These are phyloP conservation scores for Westerdykella sp. DNA, from an alignment of 2,329 filamentous ascomycete species.

Conservation along the genomic window DNA sequence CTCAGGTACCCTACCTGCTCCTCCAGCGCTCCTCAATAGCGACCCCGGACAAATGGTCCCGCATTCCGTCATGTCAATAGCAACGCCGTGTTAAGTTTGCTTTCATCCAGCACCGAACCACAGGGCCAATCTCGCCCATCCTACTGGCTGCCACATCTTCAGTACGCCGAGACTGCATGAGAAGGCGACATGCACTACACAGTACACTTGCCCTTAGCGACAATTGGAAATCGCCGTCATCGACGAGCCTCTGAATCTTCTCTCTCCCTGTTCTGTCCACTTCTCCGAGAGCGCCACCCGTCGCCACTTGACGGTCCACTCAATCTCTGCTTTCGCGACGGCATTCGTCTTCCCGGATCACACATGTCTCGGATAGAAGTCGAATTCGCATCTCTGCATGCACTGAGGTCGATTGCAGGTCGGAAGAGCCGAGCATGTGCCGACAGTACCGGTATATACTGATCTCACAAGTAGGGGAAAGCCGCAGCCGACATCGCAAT, in stretches of 20 bases:
- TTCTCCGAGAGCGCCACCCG: not conserved
- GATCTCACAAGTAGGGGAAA: no score
- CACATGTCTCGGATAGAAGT: not conserved
- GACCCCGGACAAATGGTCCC: slow-evolving; percentile 20
- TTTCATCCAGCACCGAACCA: slow-evolving; percentile 15
- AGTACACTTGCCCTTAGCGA: slow-evolving; percentile 8
- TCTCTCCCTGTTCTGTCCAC: no score
- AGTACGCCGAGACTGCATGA: slow-evolving; percentile 9
- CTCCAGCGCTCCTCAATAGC: slow-evolving; percentile 6
- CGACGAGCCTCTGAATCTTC: slow-evolving; percentile 2
- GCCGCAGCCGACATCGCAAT: no score
- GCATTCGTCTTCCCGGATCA: slow-evolving; percentile 3
- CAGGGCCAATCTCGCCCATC: slow-evolving; percentile 4
- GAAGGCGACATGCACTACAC: slow-evolving; percentile 1
- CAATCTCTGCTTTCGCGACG: slow-evolving; percentile 3
- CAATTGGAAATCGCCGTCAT: slow-evolving; percentile 7
- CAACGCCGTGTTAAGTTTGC: slow-evolving; percentile 9
- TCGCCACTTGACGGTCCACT: not conserved
- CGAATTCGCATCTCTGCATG: no score
- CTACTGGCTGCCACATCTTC: slow-evolving; percentile 11
- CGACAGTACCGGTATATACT: not conserved
- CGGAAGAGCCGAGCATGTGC: not conserved
- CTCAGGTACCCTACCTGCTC: slow-evolving; percentile 16
- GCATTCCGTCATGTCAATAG: slow-evolving; percentile 12
- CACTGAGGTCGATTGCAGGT: not conserved